Conservation (phyloP, 495 filamentous ascomycete genomes). For the Hypoxylon rickii region DNA sequence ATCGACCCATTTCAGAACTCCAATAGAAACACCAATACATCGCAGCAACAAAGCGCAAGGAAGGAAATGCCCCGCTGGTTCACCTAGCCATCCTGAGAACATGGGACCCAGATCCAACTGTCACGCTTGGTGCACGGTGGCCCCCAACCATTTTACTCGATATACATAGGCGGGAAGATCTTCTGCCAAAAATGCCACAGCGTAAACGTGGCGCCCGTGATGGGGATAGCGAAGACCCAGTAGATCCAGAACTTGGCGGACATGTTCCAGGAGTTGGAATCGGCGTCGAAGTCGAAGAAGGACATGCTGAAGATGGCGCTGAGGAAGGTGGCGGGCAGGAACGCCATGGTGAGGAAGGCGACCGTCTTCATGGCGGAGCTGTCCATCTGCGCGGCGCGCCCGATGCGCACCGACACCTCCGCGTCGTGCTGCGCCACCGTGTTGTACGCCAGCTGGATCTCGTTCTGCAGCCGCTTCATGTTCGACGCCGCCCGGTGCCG, state of each 20-base stretch:
- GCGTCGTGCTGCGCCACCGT: conserved; percentile 47
- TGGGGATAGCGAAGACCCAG: conserved; percentile 36
- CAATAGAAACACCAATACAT: too few species aligned
- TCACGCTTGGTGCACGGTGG: too few species aligned
- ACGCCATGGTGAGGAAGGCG: conserved; percentile 40
- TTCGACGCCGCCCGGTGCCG: conserved; percentile 46
- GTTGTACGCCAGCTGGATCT: conserved; percentile 52
- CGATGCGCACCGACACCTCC: conserved; percentile 40
- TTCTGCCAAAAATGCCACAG: background rate
- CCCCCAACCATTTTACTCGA: too few species aligned
- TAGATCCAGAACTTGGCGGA: conserved; percentile 44
- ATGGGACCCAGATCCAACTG: too few species aligned
- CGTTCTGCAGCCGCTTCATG: conserved; percentile 44
- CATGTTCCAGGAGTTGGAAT: conserved; percentile 25
- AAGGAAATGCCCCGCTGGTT: too few species aligned
- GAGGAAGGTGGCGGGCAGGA: conserved; percentile 44
- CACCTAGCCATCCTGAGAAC: too few species aligned
- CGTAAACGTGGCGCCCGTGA: background rate
- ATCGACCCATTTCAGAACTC: too few species aligned
- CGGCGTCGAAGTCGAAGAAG: conserved; percentile 35
- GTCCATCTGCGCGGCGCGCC: conserved; percentile 42
- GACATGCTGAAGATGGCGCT: conserved; percentile 39
- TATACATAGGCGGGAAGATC: background rate
- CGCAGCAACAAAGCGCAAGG: too few species aligned
- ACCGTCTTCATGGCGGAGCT: conserved; percentile 44